Base-by-base conservation (phyloP, 345 rosid species). In the Eucalyptus decipiens region DNA sequence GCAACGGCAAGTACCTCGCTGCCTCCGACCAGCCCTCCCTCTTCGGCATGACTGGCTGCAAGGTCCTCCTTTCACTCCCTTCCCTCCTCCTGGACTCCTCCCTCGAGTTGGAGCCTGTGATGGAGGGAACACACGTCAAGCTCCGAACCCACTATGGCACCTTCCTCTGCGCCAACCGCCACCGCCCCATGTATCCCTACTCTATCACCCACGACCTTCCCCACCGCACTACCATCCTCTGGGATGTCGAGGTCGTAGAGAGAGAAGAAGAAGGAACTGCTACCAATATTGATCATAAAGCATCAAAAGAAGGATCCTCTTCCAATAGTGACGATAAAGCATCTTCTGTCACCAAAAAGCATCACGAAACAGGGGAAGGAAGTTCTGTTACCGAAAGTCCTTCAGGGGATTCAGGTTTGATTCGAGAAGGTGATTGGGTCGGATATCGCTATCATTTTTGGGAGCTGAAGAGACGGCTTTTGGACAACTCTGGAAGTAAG, bases 101-200 rank as follows among this genome's bases (percentile, higher is more conserved):
- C 9, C 42, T 89, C 45, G 91, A 89, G 69, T 92, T 92, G 93
- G 96, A 97, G 69, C 99, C 99, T 30, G 60, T 93, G 19, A 94
- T 89, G 50, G 96, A 93, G 86, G 98, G 93, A 6, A 87, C 89
- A 30, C 93, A 83, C 76, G 89, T 93, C 51, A 95, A 93, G 92
- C 95, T 97, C 47, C 91, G 88, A 91, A 94, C 97, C 2, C 89
- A 95, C 4, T 80, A 60, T 30, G 32, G 32, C 67, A 26, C n/a
- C 67, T 60, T 60, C 67, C 32, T 60, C n/a, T 2, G 16, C 8
- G 67, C n/a, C 67, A 60, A 58, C 28, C 6, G 30, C 30, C 2
- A 10, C 65, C 30, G 4, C 65, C 60, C 11, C 60, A 8, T 8
- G 24, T 54, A 21, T 21, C 60, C 24, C 60, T 8, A 21, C 28